These are phyloP conservation scores for Phytopythium mirpurense DNA, from an alignment of 352 stramenopile genomes.

Conservation along the genomic window DNA sequence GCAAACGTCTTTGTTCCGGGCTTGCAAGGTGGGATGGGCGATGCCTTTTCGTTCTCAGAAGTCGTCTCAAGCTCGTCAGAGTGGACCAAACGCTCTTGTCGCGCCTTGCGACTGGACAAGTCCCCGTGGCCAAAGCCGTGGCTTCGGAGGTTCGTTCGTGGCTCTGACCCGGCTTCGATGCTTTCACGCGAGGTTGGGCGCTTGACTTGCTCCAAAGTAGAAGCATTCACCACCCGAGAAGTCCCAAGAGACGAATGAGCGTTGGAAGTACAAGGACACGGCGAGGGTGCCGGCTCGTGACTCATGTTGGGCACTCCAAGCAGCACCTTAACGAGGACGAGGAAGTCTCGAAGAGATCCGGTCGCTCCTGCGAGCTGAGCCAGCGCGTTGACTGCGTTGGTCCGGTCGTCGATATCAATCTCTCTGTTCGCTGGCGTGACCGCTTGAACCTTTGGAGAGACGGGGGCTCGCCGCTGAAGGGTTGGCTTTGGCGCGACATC, in stretches of 20 bases:
- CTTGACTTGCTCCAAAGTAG: neutral
- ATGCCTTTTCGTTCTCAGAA: neutral
- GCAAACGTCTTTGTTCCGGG: neutral
- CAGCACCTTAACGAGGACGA: conserved; percentile 50
- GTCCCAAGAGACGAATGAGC: neutral
- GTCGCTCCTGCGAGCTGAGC: conserved; percentile 47
- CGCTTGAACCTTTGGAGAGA: conserved; percentile 28
- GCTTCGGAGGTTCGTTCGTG: neutral
- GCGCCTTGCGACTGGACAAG: neutral
- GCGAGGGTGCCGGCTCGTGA: neutral
- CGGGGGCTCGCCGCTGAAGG: conserved; percentile 6
- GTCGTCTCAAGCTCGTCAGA: neutral
- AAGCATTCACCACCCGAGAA: neutral
- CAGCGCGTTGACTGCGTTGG: conserved; percentile 45
- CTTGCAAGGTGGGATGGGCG: neutral
- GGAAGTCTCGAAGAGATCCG: conserved; percentile 47
- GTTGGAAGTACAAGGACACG: neutral
- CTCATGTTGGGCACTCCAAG: conserved; percentile 27
- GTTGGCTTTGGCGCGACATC: conserved; percentile 25
- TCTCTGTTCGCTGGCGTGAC: conserved; percentile 18
- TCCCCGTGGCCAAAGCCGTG: neutral
- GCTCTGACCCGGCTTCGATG: neutral
- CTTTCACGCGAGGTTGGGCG: neutral
- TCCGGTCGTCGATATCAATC: conserved; percentile 31
- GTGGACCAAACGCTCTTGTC: neutral